Conservation (phyloP, 2,329 filamentous ascomycete genomes). For the Lachnellula hyalina region DNA sequence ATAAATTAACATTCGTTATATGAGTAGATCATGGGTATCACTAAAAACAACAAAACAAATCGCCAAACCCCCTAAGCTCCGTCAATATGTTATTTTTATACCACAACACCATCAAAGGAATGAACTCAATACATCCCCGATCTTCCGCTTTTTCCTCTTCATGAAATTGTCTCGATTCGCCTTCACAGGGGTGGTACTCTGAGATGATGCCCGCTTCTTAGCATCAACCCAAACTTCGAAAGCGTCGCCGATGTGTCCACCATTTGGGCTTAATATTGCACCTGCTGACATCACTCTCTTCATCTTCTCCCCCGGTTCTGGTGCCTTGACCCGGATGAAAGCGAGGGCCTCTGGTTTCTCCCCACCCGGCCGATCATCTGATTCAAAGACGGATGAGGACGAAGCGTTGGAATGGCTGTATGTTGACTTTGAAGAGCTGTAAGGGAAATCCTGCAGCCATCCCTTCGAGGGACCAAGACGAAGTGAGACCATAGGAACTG, state of each 20-base stretch:
- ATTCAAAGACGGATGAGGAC: not conserved
- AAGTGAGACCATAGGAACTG: constrained; percentile 26
- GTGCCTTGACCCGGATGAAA: constrained; percentile 14
- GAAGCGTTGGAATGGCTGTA: constrained; percentile 3
- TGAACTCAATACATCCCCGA: constrained; percentile 20
- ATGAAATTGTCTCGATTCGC: constrained; percentile 1
- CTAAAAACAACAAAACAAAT: not conserved
- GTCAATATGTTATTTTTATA: not conserved
- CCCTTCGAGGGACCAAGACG: constrained; percentile 20
- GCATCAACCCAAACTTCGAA: not conserved
- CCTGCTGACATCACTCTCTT: not conserved
- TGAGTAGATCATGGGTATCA: not conserved
- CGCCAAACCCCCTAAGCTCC: not conserved
- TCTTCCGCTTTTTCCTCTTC: constrained; percentile 20
- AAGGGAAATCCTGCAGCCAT: not conserved
- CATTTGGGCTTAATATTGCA: not conserved
- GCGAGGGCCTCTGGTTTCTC: not conserved
- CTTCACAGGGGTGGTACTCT: not conserved
- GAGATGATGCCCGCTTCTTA: not conserved
- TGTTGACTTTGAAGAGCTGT: constrained; percentile 3
- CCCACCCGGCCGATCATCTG: not conserved
- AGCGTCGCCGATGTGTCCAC: not conserved
- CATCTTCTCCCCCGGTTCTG: not conserved
- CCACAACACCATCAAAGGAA: constrained; percentile 11
- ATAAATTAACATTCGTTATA: no score